A percentile compares a stretch with the other conserved stretches of the same genome.
Evolutionary conservation across 345 rosid species (phyloP).

Genomic region (Nasturtium officinale): DNA sequence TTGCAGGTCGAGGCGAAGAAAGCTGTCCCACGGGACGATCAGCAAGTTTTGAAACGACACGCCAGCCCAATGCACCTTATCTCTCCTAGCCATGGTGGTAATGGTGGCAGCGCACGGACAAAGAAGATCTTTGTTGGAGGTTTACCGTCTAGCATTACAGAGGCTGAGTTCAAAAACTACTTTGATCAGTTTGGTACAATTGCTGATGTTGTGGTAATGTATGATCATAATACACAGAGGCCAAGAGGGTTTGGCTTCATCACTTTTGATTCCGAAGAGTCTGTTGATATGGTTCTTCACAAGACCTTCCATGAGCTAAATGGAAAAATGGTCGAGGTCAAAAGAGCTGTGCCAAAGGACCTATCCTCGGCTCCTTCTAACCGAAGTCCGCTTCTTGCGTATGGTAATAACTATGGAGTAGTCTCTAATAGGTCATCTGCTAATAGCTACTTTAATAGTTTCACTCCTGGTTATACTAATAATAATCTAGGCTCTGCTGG

Average conservation of each 20-base stretch:
- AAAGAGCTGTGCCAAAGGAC: slow-evolving; percentile 96
- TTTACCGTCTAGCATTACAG: slow-evolving; percentile 71
- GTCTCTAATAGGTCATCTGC: slow-evolving; percentile 51
- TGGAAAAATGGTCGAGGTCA: slow-evolving; percentile 98
- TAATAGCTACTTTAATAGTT: slow-evolving; percentile 67
- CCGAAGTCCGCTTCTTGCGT: slow-evolving; percentile 73
- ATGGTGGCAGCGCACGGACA: slow-evolving; percentile 64
- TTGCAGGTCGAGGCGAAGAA: slow-evolving; percentile 96
- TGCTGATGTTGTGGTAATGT: slow-evolving; percentile 95
- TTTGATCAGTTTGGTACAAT: slow-evolving; percentile 87
- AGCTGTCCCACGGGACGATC: slow-evolving; percentile 92
- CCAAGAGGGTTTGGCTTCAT: slow-evolving; percentile 99
- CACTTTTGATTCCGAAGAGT: slow-evolving; percentile 88
- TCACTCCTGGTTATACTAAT: slow-evolving; percentile 71
- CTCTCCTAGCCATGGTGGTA: slow-evolving; percentile 47
- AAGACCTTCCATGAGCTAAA: slow-evolving; percentile 94
- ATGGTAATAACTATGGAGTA: slow-evolving; percentile 56
- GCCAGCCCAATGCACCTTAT: slow-evolving; percentile 51
- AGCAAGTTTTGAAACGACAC: slow-evolving; percentile 62
- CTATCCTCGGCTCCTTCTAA: slow-evolving; percentile 58
- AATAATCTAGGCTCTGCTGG: slow-evolving; percentile 66
- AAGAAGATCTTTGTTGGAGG: slow-evolving; percentile 95
- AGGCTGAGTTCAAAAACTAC: slow-evolving; percentile 74
- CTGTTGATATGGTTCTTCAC: slow-evolving; percentile 86
- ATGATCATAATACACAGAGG: slow-evolving; percentile 96